Evolutionary conservation across 192 early-diverging fungal genomes (phyloP), one percentile per base, ranked within the genome.

Genomic region (Coemansia sp.): DNA sequence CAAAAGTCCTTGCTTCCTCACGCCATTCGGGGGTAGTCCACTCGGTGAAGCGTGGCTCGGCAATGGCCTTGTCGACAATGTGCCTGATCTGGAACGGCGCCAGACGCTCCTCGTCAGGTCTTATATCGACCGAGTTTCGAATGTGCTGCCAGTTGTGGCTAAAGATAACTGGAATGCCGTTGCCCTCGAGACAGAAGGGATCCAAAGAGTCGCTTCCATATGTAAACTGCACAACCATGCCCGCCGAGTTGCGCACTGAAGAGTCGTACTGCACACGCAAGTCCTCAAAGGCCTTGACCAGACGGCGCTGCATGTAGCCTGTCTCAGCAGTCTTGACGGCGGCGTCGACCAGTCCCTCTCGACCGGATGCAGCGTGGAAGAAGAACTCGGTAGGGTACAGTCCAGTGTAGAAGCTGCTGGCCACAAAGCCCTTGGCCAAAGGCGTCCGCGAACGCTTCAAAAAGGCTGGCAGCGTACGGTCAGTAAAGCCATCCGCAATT

Each of bases 281-380:
- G 80, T 99, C 98, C 82, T 99, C 98, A 29, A 99, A 86, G 9
- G 95, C 95, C 78, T 98, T 98, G 91, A 95, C 95, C 40, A 99
- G 84, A 77, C 95, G 93, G 55, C 95, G 87, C 77, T 93, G 92
- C 95, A 97, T 98, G 78, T 98, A 98, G 48, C 98, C 98, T 5
- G 98, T 99, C 84, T 99, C 98, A 24, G 98, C 98, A 56, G 98
- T 99, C 73, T 99, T 99, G 76, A 99, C 98, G 53, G 98, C 98
- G 7, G 98, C 98, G 85, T 99, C 98, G 41, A 99, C 95, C 62
- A 99, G 87, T 83, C 98, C 98, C 89, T 99, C 98, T 85, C 98
- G 94, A 77, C 98, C 98, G 51, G 97, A 98, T 13, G 98, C 92
- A 62, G 97, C 98, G 85, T 99, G 98, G 88, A 98, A 99, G 62